A percentile compares a stretch with the other conserved stretches of the same genome.
Conservation (phyloP, 257 asterid genomes). For the Nicotiana noctiflora region DNA sequence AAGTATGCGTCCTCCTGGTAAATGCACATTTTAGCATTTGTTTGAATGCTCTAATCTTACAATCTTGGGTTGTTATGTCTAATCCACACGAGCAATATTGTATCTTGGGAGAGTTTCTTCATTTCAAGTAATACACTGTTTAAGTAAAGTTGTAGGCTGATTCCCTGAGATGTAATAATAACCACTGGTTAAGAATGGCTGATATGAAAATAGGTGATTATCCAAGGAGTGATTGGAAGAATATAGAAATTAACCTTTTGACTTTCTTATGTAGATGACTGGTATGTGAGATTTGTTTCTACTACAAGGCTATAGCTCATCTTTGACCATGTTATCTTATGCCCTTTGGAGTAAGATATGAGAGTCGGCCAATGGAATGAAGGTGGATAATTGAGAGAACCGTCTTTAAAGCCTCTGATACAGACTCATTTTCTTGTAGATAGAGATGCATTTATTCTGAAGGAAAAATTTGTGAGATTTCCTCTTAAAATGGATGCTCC, state of each 20-base stretch:
- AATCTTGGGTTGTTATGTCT: not conserved
- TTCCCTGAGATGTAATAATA: not conserved
- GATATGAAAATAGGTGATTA: not conserved
- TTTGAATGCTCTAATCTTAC: not conserved
- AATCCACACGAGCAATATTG: not conserved
- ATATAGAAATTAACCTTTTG: not conserved
- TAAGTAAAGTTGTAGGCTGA: not conserved
- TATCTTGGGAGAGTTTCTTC: not conserved
- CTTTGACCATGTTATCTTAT: not conserved
- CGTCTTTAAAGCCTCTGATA: conserved; percentile 4
- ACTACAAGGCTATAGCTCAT: not conserved
- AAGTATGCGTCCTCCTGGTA: not conserved
- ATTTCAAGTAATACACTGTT: not conserved
- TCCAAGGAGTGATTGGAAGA: not conserved
- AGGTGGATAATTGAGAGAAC: not conserved
- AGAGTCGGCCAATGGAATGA: not conserved
- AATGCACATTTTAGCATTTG: not conserved
- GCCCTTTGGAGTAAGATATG: not conserved
- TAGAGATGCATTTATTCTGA: conserved; percentile 39
- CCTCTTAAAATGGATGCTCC: conserved; percentile 94
- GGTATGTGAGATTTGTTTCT: not conserved
- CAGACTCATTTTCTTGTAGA: conserved; percentile 27
- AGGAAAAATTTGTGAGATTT: conserved; percentile 60
- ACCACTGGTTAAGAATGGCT: not conserved
- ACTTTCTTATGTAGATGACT: not conserved